Conservation (phyloP, 441 rosid species). For the Hypseocharis bilobata region DNA sequence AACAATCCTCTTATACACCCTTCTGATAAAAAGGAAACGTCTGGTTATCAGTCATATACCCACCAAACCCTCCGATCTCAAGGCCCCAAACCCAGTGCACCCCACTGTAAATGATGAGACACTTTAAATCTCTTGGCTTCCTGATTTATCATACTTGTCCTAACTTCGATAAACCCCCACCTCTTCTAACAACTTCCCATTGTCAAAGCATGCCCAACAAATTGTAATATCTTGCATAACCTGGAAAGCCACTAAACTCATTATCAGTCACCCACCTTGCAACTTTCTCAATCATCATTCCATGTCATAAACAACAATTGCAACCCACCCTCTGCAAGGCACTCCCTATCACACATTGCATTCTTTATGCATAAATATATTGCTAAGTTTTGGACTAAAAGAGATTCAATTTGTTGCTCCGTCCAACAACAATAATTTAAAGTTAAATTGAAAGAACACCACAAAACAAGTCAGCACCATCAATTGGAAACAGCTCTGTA, state of each 20-base stretch:
- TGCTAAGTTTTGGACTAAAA: neutral
- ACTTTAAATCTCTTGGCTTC: neutral
- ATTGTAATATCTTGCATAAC: neutral
- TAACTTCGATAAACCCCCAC: neutral
- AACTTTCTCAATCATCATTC: neutral
- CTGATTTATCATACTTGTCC: neutral
- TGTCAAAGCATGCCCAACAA: neutral
- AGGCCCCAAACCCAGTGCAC: slow-evolving; percentile 3
- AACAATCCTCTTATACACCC: neutral
- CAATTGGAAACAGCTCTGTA: neutral
- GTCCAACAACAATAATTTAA: neutral
- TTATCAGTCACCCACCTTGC: neutral
- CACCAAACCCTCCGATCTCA: neutral
- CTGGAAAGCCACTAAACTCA: neutral
- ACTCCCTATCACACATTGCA: neutral
- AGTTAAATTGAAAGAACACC: neutral
- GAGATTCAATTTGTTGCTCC: neutral
- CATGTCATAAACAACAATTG: slow-evolving; percentile 1
- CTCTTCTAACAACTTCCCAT: neutral
- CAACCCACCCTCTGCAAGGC: neutral
- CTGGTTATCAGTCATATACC: neutral
- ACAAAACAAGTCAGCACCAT: too few species aligned
- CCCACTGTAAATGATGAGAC: neutral
- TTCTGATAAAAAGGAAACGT: neutral
- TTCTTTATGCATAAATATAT: neutral